phyloP scores from a whole-genome alignment of 139 green algal genomes.

The Mychonastes homosphaera region DNA sequence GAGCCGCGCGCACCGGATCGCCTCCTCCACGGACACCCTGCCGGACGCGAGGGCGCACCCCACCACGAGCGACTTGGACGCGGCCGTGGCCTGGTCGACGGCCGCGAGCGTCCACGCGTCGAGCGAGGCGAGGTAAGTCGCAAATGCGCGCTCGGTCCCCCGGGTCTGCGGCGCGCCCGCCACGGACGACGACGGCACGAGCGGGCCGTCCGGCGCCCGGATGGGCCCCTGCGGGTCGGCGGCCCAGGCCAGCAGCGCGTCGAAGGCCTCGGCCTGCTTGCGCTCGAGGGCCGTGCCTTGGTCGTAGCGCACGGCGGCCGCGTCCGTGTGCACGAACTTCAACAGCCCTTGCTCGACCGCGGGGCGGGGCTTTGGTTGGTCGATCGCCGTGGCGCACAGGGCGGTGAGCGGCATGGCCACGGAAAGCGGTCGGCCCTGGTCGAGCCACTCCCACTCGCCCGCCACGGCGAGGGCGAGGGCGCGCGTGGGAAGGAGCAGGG shows the following conservation, averaged over 20 bases:
- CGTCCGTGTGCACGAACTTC: slow-evolving; percentile 78
- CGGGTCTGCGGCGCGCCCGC: neutral
- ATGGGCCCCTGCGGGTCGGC: slow-evolving; percentile 28
- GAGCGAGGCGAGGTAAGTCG: slow-evolving; percentile 27
- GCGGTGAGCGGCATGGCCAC: slow-evolving; percentile 93
- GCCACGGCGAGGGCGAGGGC: slow-evolving; percentile 71
- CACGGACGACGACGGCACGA: neutral
- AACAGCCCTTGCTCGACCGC: slow-evolving; percentile 67
- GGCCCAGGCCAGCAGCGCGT: slow-evolving; percentile 57
- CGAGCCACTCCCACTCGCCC: slow-evolving; percentile 89
- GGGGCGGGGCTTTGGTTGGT: slow-evolving; percentile 57
- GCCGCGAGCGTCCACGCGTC: slow-evolving; percentile 66
- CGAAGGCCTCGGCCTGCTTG: slow-evolving; percentile 21
- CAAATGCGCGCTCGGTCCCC: neutral
- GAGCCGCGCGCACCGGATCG: slow-evolving; percentile 46
- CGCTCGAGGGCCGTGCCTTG: slow-evolving; percentile 10
- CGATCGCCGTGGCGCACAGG: slow-evolving; percentile 78
- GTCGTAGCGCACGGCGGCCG: slow-evolving; percentile 51
- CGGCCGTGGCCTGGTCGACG: slow-evolving; percentile 52
- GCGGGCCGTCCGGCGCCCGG: neutral
- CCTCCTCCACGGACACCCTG: slow-evolving; percentile 39
- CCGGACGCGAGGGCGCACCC: slow-evolving; percentile 57
- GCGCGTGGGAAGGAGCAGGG: slow-evolving; percentile 51
- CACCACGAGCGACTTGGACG: slow-evolving; percentile 76
- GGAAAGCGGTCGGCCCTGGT: slow-evolving; percentile 34